A percentile compares a stretch with the other conserved stretches of the same genome.
Conservation (phyloP, 441 rosid species). For the Codiaeum variegatum region DNA sequence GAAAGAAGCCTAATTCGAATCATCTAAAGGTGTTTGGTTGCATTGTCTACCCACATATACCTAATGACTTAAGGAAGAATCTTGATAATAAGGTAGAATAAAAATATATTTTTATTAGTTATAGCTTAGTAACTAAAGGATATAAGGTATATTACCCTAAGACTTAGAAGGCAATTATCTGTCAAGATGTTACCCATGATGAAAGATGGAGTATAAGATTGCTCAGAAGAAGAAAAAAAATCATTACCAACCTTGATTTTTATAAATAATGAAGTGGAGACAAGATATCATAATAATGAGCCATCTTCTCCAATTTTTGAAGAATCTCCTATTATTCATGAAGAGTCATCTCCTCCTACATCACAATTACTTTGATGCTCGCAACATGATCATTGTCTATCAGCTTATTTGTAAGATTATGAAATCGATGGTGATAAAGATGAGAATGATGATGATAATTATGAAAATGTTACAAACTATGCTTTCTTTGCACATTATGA, state of each 20-base stretch:
- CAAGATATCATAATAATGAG: neutral
- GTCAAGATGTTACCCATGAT: neutral
- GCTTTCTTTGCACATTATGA: neutral
- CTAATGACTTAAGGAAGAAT: no score
- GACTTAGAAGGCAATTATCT: neutral
- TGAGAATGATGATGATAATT: neutral
- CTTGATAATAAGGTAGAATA: neutral
- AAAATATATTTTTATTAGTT: constrained; percentile 8
- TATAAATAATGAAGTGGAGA: no score
- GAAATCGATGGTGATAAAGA: neutral
- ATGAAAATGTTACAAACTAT: no score
- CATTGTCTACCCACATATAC: no score
- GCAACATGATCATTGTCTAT: neutral
- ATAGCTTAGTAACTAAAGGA: neutral
- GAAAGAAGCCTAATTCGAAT: no score
- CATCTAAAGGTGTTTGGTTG: no score
- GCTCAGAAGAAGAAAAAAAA: neutral
- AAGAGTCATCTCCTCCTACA: neutral
- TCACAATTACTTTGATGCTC: neutral
- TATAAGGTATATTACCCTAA: neutral
- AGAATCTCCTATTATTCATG: no score
- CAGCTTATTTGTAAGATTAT: neutral
- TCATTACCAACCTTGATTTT: neutral
- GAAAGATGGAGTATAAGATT: no score
- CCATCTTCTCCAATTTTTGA: neutral